These are phyloP conservation scores for Trichopus zeylanicus DNA, from an alignment of 116 monocot species.

Conservation along the genomic window DNA sequence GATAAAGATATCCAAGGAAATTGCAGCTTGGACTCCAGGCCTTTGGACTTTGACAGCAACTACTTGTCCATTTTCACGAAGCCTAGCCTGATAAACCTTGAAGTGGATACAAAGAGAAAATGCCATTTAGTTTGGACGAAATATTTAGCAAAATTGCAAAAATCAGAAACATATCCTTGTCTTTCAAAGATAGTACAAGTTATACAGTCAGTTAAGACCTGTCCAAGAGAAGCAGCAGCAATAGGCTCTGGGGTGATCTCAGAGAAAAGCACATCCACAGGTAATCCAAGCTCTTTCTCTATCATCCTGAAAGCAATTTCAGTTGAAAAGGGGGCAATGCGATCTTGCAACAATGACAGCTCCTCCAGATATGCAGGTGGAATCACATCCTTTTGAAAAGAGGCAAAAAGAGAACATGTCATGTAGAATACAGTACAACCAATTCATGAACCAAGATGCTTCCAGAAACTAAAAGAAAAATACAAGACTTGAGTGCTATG, in stretches of 20 bases:
- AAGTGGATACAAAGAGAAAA: slow-evolving; percentile 9
- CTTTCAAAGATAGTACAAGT: background rate
- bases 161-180: too few species aligned
- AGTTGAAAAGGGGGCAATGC: slow-evolving; percentile 88
- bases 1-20: slow-evolving; percentile 92
- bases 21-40: slow-evolving; percentile 94
- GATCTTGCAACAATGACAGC: slow-evolving; percentile 91
- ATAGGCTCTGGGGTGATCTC: slow-evolving; percentile 85
- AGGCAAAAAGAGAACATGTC: too few species aligned
- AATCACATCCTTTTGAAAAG: slow-evolving; percentile 98
- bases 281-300: slow-evolving; percentile 77
- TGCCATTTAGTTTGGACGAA: background rate
- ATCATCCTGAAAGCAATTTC: slow-evolving; percentile 79
- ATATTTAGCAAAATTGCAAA: background rate
- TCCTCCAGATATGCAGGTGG: slow-evolving; percentile 90
- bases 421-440: background rate
- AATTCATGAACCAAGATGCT: background rate
- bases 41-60: slow-evolving; percentile 98
- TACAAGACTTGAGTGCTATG: background rate
- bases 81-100: slow-evolving; percentile 92
- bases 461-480: background rate
- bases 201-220: slow-evolving; percentile 30
- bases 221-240: slow-evolving; percentile 97
- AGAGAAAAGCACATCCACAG: slow-evolving; percentile 78
- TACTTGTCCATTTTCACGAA: slow-evolving; percentile 56